Percentiles rank a stretch among this genome's conserved stretches.
Conservation (phyloP, 371 early-diverging fungal species). For the Apophysomyces elegans region DNA sequence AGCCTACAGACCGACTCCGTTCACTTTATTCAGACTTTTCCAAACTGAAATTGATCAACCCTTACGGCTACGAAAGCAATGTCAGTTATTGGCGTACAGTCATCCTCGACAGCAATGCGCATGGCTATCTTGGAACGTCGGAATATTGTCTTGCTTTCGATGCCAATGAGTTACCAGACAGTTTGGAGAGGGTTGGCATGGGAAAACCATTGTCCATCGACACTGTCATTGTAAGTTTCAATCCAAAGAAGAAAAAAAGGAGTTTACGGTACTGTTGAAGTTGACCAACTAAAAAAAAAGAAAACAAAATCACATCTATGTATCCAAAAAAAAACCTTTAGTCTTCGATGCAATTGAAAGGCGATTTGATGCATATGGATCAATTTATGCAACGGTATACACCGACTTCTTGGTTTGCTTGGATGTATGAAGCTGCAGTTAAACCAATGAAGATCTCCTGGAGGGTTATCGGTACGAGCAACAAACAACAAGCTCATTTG, state of each 20-base stretch:
- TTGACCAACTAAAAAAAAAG: not conserved
- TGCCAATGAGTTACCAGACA: conserved; percentile 12
- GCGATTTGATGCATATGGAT: conserved; percentile 32
- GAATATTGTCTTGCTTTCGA: conserved; percentile 20
- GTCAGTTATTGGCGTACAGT: conserved; percentile 30
- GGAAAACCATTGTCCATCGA: conserved; percentile 29
- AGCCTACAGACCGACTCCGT: conserved; percentile 21
- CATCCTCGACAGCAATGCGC: conserved; percentile 27
- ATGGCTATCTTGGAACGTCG: conserved; percentile 19
- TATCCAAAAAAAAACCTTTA: not conserved
- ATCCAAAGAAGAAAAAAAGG: no score
- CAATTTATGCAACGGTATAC: conserved; percentile 23
- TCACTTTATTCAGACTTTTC: conserved; percentile 30
- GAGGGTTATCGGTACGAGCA: not conserved
- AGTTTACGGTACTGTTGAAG: not conserved
- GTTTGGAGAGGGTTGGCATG: conserved; percentile 13
- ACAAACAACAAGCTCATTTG: not conserved
- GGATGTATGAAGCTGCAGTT: conserved; percentile 14
- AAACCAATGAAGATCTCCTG: conserved; percentile 1
- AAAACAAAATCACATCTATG: not conserved
- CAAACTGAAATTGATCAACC: conserved; percentile 22
- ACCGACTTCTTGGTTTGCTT: conserved; percentile 15
- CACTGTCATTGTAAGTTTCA: conserved; percentile 22
- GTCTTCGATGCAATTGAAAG: conserved; percentile 20
- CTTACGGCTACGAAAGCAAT: conserved; percentile 25